Percentiles rank a stretch among this genome's conserved stretches.
Conservation (phyloP, 495 filamentous ascomycete genomes). For the Hapsidospora chrysogenum region DNA sequence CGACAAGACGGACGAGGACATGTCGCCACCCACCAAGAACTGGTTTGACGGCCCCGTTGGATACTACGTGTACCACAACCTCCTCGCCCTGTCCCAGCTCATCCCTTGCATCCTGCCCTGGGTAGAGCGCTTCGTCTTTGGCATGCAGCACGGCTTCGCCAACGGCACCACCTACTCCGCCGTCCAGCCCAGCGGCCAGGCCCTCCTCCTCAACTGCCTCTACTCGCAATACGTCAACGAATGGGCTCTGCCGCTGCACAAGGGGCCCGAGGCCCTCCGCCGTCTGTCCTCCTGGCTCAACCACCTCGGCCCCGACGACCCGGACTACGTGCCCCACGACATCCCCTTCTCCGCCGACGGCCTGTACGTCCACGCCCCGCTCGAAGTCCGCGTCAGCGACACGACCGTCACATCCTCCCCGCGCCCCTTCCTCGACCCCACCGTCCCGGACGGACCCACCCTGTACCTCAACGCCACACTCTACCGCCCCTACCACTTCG, state of each 20-base stretch:
- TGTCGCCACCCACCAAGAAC: conserved; percentile 23
- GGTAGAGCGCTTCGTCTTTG: conserved; percentile 89
- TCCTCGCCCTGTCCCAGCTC: conserved; percentile 63
- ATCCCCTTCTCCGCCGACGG: conserved; percentile 71
- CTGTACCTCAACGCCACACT: conserved; percentile 93
- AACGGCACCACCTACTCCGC: conserved; percentile 48
- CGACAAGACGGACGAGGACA: conserved; percentile 38
- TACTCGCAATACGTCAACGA: conserved; percentile 97
- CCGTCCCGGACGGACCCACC: conserved; percentile 46
- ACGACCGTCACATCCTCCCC: conserved; percentile 31
- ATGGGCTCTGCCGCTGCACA: conserved; percentile 83
- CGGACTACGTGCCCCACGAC: conserved; percentile 37
- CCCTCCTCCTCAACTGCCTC: conserved; percentile 87
- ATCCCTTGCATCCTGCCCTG: conserved; percentile 65
- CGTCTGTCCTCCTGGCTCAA: conserved; percentile 79
- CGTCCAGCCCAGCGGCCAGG: conserved; percentile 62
- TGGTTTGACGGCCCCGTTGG: conserved; percentile 74
- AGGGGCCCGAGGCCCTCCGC: conserved; percentile 74
- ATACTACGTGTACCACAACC: conserved; percentile 75
- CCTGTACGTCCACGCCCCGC: conserved; percentile 78
- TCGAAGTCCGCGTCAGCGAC: conserved; percentile 81
- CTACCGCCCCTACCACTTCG: conserved; percentile 70
- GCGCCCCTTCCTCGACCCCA: conserved; percentile 66
- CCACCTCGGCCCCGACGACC: conserved; percentile 29
- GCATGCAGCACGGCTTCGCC: conserved; percentile 83